Base-by-base conservation (phyloP, 257 asterid species). In the Capsicum baccatum region DNA sequence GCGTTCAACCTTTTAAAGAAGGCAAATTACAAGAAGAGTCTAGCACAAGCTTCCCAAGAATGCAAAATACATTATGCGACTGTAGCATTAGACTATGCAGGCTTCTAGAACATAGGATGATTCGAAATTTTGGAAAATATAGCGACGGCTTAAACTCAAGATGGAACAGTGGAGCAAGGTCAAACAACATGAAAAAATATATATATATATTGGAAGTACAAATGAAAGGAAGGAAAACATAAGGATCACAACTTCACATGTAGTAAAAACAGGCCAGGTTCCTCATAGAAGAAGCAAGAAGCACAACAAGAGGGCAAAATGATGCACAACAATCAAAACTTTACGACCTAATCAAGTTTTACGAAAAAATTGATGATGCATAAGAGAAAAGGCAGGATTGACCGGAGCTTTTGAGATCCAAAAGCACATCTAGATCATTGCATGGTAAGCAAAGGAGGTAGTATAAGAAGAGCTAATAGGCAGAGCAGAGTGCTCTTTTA, bases 51-150 rank as follows among this genome's bases (percentile, higher is more conserved):
- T 68, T 35, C 8, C 44, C 50, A 74, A 50, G 44, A 50, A 21
- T 6, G 81, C 62, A 50, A 74, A 39, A 50, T 13, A 14, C 16
- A 54, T 48, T 11, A 71, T 9, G 39, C 58, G 10, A 48, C 79
- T 19, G 10, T 11, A 10, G 59, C 10, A 11, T 48, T 47, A 47
- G n/a, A 73, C 57, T 10, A 47, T 6, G 80, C 19, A 73, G 80
- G 17, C n/a, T 48, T 73, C 80, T n/a, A 48, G 39, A 73, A 48
- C 58, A 47, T 47, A 73, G 59, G 17, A 73, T 73, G 80, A 47
- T 48, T 48, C 48, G 57, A 50, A 73, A 47, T n/a, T 39, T 13
- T 48, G 59, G 42, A 19, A 73, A 73, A 73, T 73, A 58, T n/a
- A 47, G 59, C 6, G 12, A 19, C 11, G 9, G 60, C 80, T 73